phyloP scores from a whole-genome alignment of 129 eudicot species.

The Artemisia argyi region DNA sequence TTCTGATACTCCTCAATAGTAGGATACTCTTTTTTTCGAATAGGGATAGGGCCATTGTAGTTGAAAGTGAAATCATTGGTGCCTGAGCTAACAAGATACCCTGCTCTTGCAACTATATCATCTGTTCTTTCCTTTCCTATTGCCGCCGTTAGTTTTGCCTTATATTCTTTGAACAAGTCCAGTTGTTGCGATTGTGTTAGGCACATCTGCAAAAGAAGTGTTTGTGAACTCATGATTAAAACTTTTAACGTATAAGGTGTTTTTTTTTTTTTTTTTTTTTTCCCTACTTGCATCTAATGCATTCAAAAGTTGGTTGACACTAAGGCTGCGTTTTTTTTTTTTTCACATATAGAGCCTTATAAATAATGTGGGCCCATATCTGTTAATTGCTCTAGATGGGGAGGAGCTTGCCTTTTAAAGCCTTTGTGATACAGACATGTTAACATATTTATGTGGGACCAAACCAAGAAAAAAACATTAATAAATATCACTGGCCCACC shows the following conservation, averaged over 20 bases:
- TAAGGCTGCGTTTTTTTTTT: no score
- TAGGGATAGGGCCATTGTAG: conserved; percentile 30
- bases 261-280: not conserved
- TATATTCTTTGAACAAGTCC: conserved; percentile 38
- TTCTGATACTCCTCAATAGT: conserved; percentile 24
- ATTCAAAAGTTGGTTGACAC: not conserved
- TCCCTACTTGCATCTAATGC: not conserved
- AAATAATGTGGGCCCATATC: no score
- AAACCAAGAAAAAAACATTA: no score
- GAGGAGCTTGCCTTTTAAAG: no score
- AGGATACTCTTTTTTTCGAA: conserved; percentile 29
- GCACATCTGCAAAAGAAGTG: conserved; percentile 13
- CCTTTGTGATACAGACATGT: no score
- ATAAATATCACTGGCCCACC: no score
- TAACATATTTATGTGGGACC: no score
- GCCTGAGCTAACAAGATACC: conserved; percentile 37
- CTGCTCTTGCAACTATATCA: conserved; percentile 36
- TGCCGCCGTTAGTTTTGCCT: conserved; percentile 23
- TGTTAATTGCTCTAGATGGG: no score
- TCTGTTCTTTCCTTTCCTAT: conserved; percentile 40
- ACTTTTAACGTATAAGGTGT: no score
- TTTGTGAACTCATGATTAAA: not conserved
- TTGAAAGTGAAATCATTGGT: conserved; percentile 43
- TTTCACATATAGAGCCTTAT: no score
- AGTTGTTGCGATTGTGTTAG: conserved; percentile 38